Evolutionary conservation across 345 rosid genomes (phyloP), one percentile per base, ranked within the genome.

Genomic region (Arabis hirsuta): DNA sequence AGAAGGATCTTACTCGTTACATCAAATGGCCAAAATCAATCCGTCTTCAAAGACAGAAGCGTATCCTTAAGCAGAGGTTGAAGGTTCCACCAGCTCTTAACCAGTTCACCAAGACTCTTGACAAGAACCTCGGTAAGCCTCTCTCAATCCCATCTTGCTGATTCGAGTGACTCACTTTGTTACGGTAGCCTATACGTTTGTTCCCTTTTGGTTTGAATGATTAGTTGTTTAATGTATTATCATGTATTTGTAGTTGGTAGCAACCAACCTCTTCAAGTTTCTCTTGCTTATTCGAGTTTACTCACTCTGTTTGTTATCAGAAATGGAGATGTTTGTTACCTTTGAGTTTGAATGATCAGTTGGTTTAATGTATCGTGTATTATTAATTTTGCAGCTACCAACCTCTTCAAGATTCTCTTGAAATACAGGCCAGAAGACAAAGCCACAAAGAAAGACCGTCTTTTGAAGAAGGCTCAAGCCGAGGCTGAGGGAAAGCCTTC

Each of bases 41-140:
- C 65, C 82, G 85, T 29, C 89, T 88, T 61, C 95, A 90, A 65
- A 88, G 96, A 73, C 84, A 88, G 78, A 90, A 82, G 65, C 89
- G 96, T 80, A 85, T 92, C 43, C 81, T 92, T 50, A 90, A 77
- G 82, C 92, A 84, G 73, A 81, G 96, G 62, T 73, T 92, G 79
- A 92, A 92, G 90, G 95, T 92, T 44, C 95, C 98, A 1, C 96
- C 96, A 3, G 84, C 96, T 53, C 72, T 90, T 62, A 90, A 88
- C 74, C 96, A 90, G 80, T 92, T 90, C 80, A 92, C 96, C 24
- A 92, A 92, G 80, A 84, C 98, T 4, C 88, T 90, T 4, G 96
- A 90, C 79, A 92, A 90, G 87, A 88, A 87, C 55, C 84, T 87
- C 0, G 98, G 96, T 87, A 72, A 24, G 58, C 36, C 46, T 42